Percentiles rank a stretch among this genome's conserved stretches.
These are phyloP conservation scores for Skeletonema costatum DNA, from an alignment of 108 stramenopile genomes.

Conservation along the genomic window DNA sequence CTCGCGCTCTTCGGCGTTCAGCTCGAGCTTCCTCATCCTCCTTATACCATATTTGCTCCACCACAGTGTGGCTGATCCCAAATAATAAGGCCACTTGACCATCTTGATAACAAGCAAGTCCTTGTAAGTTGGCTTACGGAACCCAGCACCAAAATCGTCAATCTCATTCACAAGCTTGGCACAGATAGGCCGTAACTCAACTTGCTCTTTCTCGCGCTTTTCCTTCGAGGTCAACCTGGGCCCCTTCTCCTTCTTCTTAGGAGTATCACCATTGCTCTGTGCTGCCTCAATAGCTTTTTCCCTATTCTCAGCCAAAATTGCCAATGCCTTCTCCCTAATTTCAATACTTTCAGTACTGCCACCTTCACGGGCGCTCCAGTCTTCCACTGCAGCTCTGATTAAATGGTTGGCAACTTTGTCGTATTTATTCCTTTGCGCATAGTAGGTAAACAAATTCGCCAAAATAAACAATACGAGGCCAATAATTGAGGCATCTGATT, in stretches of 20 bases:
- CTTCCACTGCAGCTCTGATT: slow-evolving; percentile 79
- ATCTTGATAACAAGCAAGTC: slow-evolving; percentile 76
- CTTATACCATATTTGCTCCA: slow-evolving; percentile 60
- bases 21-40: slow-evolving; percentile 56
- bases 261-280: slow-evolving; percentile 18
- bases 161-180: slow-evolving; percentile 72
- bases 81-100: slow-evolving; percentile 58
- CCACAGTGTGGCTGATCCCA: slow-evolving; percentile 59
- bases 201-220: slow-evolving; percentile 64
- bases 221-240: slow-evolving; percentile 64
- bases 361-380: slow-evolving; percentile 72
- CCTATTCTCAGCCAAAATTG: slow-evolving; percentile 54
- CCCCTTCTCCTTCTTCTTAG: slow-evolving; percentile 50
- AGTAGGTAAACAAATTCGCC: slow-evolving; percentile 65
- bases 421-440: slow-evolving; percentile 75
- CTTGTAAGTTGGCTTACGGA: slow-evolving; percentile 82
- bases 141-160: slow-evolving; percentile 88
- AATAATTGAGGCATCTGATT: slow-evolving; percentile 72
- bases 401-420: slow-evolving; percentile 76
- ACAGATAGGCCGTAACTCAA: slow-evolving; percentile 71
- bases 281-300: slow-evolving; percentile 11
- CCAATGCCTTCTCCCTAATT: slow-evolving; percentile 70
- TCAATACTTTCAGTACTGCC: slow-evolving; percentile 78
- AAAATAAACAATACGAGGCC: slow-evolving; percentile 58
- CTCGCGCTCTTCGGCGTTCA: slow-evolving; percentile 72